These are phyloP conservation scores for Zizania latifolia DNA, from an alignment of 176 grass and related monocot genomes.

Conservation along the genomic window DNA sequence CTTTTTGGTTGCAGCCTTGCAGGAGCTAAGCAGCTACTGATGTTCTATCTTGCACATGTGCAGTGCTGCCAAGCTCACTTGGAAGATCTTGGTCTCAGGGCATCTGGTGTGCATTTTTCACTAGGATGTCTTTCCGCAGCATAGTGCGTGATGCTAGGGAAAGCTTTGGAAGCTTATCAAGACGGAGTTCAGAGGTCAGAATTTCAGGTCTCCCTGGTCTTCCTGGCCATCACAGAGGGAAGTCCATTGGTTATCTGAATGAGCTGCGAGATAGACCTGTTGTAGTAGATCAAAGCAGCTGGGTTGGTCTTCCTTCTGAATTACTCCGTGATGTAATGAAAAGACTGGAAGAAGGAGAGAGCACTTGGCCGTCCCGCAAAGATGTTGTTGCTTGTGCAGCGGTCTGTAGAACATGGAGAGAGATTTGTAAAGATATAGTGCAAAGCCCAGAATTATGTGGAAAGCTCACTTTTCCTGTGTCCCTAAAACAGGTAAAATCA, in stretches of 20 bases:
- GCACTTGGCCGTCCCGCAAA: slow-evolving; percentile 70
- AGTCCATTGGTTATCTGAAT: slow-evolving; percentile 32
- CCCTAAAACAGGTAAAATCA: slow-evolving; percentile 70
- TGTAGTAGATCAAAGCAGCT: slow-evolving; percentile 35
- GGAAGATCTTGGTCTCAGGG: background rate
- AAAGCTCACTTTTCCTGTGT: slow-evolving; percentile 77
- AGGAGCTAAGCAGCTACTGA: background rate
- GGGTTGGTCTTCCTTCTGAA: slow-evolving; percentile 67
- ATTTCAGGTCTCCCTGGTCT: slow-evolving; percentile 54
- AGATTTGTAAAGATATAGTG: slow-evolving; percentile 82
- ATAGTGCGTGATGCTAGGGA: slow-evolving; percentile 75
- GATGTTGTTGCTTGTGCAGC: slow-evolving; percentile 79
- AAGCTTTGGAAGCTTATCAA: slow-evolving; percentile 70
- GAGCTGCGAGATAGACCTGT: slow-evolving; percentile 24
- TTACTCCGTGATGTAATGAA: slow-evolving; percentile 73
- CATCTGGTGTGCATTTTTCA: background rate
- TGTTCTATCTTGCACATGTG: slow-evolving; percentile 27
- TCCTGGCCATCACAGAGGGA: slow-evolving; percentile 41
- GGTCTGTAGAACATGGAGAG: slow-evolving; percentile 68
- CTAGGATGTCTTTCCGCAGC: slow-evolving; percentile 62
- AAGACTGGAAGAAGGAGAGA: slow-evolving; percentile 65
- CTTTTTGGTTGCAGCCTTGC: background rate
- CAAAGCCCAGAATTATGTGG: slow-evolving; percentile 74
- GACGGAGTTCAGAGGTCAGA: slow-evolving; percentile 65
- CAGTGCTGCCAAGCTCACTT: slow-evolving; percentile 15